Conservation (phyloP, 345 rosid genomes). For the Eucalyptus erythrocorys region DNA sequence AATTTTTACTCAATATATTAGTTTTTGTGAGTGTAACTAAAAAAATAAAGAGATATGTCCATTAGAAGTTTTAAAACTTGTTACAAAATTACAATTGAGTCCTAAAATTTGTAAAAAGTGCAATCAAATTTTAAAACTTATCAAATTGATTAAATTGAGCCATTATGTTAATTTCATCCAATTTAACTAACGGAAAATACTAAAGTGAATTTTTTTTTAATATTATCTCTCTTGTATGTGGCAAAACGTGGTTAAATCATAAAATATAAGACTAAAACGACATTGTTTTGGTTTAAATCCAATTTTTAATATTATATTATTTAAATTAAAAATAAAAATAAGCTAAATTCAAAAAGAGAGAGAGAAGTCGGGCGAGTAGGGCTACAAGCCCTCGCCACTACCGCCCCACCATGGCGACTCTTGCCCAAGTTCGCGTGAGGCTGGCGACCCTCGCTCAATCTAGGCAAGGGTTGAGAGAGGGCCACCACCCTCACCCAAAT, state of each 20-base stretch:
- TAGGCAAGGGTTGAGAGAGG: no score
- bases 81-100: no score
- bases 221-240: no score
- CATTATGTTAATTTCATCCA: accelerated
- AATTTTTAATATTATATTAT: accelerated
- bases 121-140: accelerated
- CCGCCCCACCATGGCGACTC: no score
- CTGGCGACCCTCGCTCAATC: no score
- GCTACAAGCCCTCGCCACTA: accelerated
- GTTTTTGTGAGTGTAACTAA: neutral
- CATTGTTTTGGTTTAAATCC: accelerated
- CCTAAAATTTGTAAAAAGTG: accelerated
- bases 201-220: accelerated
- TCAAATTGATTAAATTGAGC: accelerated
- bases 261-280: no score
- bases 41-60: accelerated
- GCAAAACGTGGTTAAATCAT: accelerated
- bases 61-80: accelerated
- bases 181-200: accelerated
- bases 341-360: no score
- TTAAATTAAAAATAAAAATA: no score
- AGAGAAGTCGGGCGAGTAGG: accelerated
- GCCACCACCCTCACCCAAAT: no score
- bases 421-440: no score
- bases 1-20: neutral